Base-by-base conservation (phyloP, 2,329 filamentous ascomycete species). In the Samsoniella hepiali region DNA sequence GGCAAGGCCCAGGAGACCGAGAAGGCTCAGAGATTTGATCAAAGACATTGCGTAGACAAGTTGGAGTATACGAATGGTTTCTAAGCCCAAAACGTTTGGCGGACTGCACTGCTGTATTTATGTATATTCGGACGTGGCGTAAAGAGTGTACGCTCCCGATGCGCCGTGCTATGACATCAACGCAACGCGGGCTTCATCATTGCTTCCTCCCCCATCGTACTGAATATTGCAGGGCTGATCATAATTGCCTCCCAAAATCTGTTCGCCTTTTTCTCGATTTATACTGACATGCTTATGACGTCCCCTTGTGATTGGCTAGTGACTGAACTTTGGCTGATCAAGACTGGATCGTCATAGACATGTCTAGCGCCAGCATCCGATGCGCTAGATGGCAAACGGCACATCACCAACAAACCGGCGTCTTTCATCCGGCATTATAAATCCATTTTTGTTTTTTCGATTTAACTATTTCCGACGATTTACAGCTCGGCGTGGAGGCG, bases 1-100 rank as follows among this genome's bases (percentile, higher is more conserved):
- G 3, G 71, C 69, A 8, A 40, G 27, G 15, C 51, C 44, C 3
- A 50, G 10, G n/a, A 62, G 32, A 13, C 51, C 42, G 32, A 62
- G 51, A n/a, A 62, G 51, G 13, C 27, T 27, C 15, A 53, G 9
- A 32, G 34, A 53, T 22, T 51, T 53, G 27, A 44, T 22, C 8
- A 32, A 22, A 13, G 15, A 29, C 29, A 57, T 45, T 4, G 32
- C 27, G 10, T 34, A 29, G 9, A 8, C 10, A 34, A 34, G 13
- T 13, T 11, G 9, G 34, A 40, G 17, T 44, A 27, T 4, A 32
- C 9, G 1, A 34, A 17, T 34, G 3, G 10, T 7, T 8, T 15
- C 32, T 3, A 1, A 22, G 34, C 8, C n/a, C n/a, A 40, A 27
- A 13, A 10, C 3, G 49, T n/a, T 5, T 22, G 11, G 13, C 7